Base-by-base conservation (phyloP, 352 stramenopile genomes). In the Phytophthora quininea region DNA sequence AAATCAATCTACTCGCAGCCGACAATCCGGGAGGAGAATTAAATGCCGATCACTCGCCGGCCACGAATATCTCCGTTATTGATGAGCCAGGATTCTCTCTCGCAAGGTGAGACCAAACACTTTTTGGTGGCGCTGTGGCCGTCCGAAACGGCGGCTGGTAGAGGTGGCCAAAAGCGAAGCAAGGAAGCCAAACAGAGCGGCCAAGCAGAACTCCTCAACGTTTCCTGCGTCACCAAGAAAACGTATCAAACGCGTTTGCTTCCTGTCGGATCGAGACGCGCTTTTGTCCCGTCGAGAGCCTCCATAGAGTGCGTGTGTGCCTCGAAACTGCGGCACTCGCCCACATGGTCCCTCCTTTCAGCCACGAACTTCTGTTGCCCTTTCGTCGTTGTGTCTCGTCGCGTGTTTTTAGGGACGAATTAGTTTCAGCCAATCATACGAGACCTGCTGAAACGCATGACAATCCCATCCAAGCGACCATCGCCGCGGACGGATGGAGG, bases 401-500 rank as follows among this genome's bases (percentile, higher is more conserved):
- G 12, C 37, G 37, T 43, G 37, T 43, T 43, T 14, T 12, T 46
- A 4, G 38, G 19, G 12, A 12, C 19, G 38, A 46, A 6, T 35
- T 27, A 24, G 57, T 59, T 68, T 73, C n/a, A 59, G 35, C 65
- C 54, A 73, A 73, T 69, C 35, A 40, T 24, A 24, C 19, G 19
- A 24, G 19, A 24, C 19, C 19, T 24, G 10, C 35, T 40, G 35
- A 40, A 40, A 40, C 35, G 6, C 6, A 40, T 40, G 19, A 40
- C 10, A 40, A 40, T 40, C 35, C 35, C 35, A 40, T 40, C 35
- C 35, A 40, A 40, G 6, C 6, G 35, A 40, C 6, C 10, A 40
- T 40, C 12, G 12, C 47, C 11, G 14, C 31, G 49, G 53, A 60
- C 50, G 24, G 15, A 78, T 74, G 74, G 74, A 78, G 60, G 68